Evolutionary conservation across 306 rosid genomes (phyloP), one percentile per base, ranked within the genome.

Genomic region (Vigna mungo): DNA sequence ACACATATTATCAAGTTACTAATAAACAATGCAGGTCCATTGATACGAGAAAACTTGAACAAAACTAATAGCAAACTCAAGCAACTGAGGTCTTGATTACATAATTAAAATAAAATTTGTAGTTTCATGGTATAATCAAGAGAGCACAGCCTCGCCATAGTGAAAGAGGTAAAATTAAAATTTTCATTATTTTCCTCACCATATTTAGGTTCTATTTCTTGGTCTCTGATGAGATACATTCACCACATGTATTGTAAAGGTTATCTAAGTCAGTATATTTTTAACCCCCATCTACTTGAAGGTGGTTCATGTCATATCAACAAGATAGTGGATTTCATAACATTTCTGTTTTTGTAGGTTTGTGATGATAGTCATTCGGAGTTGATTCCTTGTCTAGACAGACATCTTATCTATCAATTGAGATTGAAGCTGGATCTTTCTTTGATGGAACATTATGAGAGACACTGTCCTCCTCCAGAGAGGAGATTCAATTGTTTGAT

Each of bases 281-380:
- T 47, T 53, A 46, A 36, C 51, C 71, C 4, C 34, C 17, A 61
- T 75, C 37, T 60, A 27, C 59, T 59, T 74, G 59, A 60, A 60
- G 58, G 69, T 44, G 6, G 16, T 74, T 69, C 46, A 59, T 60
- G n/a, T 59, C 32, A 59, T 74, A 53, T 18, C 51, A 27, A 23
- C 18, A 72, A 52, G 44, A 52, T 73, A 58, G 74, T 72, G 51
- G 60, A 20, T 8, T 36, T 55, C 39, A 5, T 7, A 39, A 69
- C 25, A 56, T 41, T 68, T 79, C 9, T 84, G 54, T 18, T 46
- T 79, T 71, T 76, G 72, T 69, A 84, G 84, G 81, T 84, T 63
- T 84, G 87, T 49, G 87, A 84, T 75, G 87, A 84, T 56, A 72
- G 72, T 56, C 87, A 84, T 68, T 83, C 86, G 11, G 86, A 83